A percentile compares a stretch with the other conserved stretches of the same genome.
Conservation (phyloP, 2,329 filamentous ascomycete species). For the Setomelanomma holmii region DNA sequence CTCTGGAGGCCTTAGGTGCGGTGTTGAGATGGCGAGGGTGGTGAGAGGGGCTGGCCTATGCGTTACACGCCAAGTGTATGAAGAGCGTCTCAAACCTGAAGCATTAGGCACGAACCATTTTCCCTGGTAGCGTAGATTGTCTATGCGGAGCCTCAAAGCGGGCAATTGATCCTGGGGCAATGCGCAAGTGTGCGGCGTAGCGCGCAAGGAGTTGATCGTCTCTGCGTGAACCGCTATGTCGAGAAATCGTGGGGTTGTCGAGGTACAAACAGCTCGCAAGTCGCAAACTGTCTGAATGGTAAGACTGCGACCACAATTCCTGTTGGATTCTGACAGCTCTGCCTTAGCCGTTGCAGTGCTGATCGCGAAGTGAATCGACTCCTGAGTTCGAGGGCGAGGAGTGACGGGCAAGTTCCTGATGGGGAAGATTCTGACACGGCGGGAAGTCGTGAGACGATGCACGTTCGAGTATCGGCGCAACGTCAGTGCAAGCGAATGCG, state of each 20-base stretch:
- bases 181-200: constrained; percentile 33
- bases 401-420: constrained; percentile 13
- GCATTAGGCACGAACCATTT: constrained; percentile 49
- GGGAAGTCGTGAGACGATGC: constrained; percentile 42
- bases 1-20: constrained; percentile 22
- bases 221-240: neutral
- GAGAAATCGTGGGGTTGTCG: neutral
- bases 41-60: constrained; percentile 36
- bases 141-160: constrained; percentile 26
- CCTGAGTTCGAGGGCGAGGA: constrained; percentile 10
- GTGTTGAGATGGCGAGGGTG: constrained; percentile 25
- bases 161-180: constrained; percentile 21
- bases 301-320: neutral
- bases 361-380: constrained; percentile 13
- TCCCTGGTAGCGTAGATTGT: constrained; percentile 25
- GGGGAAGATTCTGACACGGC: constrained; percentile 34
- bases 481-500: constrained; percentile 12
- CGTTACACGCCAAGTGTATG: constrained; percentile 42
- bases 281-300: neutral
- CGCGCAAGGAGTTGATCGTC: constrained; percentile 11
- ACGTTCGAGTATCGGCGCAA: constrained; percentile 40
- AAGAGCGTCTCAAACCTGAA: constrained; percentile 51
- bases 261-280: neutral
- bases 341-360: constrained; percentile 19
- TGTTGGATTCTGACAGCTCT: constrained; percentile 7